These are phyloP conservation scores for Ophiostoma pallidulum DNA, from an alignment of 2,329 filamentous ascomycete species.

Conservation along the genomic window DNA sequence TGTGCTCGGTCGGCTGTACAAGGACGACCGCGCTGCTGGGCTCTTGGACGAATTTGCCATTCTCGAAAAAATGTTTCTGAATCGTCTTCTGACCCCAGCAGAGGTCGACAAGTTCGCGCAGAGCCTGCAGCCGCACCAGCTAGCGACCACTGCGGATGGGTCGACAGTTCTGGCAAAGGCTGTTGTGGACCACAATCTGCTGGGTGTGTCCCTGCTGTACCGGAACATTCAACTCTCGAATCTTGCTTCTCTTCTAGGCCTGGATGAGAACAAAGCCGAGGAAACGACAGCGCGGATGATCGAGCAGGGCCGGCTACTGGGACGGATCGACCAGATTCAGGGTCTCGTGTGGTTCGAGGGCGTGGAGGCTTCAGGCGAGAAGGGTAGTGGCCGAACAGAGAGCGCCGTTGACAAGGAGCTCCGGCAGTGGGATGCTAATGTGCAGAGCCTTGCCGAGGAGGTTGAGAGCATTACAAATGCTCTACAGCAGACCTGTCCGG, in stretches of 20 bases:
- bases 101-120: constrained; percentile 82
- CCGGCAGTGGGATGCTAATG: constrained; percentile 80
- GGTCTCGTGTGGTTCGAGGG: constrained; percentile 77
- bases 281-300: constrained; percentile 92
- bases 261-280: constrained; percentile 75
- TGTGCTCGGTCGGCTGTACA: constrained; percentile 76
- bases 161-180: constrained; percentile 88
- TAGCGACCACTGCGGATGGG: constrained; percentile 81
- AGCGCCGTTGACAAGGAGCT: constrained; percentile 60
- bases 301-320: constrained; percentile 79
- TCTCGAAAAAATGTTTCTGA: constrained; percentile 94
- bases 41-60: constrained; percentile 73
- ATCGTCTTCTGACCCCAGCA: constrained; percentile 67
- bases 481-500: constrained; percentile 73
- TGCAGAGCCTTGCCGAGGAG: constrained; percentile 68
- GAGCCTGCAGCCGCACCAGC: constrained; percentile 74
- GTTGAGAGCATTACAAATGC: constrained; percentile 78
- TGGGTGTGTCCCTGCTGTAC: constrained; percentile 73
- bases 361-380: constrained; percentile 59
- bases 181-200: constrained; percentile 90
- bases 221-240: constrained; percentile 67
- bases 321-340: constrained; percentile 90
- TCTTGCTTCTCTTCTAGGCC: constrained; percentile 66
- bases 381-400: constrained; percentile 56
- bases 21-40: constrained; percentile 72